Conservation (phyloP, 2,329 filamentous ascomycete genomes). For the Colletotrichum spaethianum region DNA sequence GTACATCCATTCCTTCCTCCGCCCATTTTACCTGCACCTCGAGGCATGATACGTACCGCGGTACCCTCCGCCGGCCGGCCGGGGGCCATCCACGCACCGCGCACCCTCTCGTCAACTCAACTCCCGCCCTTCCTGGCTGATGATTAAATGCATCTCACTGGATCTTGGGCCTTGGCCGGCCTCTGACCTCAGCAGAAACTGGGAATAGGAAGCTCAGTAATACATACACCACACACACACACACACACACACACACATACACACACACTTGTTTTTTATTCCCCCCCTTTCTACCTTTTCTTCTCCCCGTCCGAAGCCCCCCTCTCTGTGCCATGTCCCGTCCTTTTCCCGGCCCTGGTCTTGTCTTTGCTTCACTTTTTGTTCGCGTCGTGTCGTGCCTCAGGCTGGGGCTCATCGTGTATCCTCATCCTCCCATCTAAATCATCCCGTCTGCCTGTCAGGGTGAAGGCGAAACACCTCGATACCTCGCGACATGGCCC, state of each 20-base stretch:
- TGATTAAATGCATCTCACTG: conserved; percentile 23
- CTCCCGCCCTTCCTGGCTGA: neutral
- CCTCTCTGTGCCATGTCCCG: neutral
- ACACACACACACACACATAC: neutral
- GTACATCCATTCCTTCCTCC: conserved; percentile 19
- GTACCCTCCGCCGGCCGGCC: conserved; percentile 24
- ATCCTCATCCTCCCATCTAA: neutral
- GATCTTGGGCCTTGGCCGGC: neutral
- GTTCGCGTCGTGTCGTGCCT: conserved; percentile 18
- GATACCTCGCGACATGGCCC: conserved; percentile 32
- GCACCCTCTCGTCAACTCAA: neutral
- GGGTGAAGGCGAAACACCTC: conserved; percentile 36
- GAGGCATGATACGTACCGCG: conserved; percentile 26
- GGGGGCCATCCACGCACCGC: conserved; percentile 18
- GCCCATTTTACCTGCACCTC: conserved; percentile 1
- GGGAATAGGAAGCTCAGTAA: conserved; percentile 9
- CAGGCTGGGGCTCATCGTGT: conserved; percentile 1
- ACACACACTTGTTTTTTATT: neutral
- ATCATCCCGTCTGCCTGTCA: conserved; percentile 18
- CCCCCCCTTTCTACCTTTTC: conserved; percentile 6
- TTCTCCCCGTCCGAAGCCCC: conserved; percentile 20
- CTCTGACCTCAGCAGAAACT: conserved; percentile 16
- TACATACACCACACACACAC: conserved; percentile 1
- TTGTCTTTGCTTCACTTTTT: conserved; percentile 20
- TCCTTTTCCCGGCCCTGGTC: conserved; percentile 5